Conservation (phyloP, 2,329 filamentous ascomycete species). For the Albifimbria verrucaria region DNA sequence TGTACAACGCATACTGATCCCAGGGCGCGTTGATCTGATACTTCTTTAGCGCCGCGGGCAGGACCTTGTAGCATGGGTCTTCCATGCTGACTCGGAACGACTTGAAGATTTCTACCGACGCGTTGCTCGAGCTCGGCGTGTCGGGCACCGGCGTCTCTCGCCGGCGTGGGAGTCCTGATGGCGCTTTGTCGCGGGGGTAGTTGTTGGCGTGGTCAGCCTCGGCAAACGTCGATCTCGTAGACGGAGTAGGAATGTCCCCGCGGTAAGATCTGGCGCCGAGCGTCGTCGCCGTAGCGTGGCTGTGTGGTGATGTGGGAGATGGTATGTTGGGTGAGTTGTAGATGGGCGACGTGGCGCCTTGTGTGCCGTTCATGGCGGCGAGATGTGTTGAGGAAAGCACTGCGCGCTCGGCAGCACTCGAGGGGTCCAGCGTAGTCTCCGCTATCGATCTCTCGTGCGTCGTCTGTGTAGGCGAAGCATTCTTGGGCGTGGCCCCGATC, state of each 20-base stretch:
- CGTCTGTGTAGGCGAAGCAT: conserved; percentile 69
- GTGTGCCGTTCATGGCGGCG: conserved; percentile 64
- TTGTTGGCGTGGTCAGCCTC: conserved; percentile 40
- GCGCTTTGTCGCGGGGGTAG: conserved; percentile 25
- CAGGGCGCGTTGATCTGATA: conserved; percentile 98
- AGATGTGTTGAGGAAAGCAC: conserved; percentile 67
- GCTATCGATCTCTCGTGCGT: conserved; percentile 63
- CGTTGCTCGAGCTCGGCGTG: conserved; percentile 52
- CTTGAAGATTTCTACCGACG: conserved; percentile 93
- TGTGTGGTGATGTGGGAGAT: conserved; percentile 67
- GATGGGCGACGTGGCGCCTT: conserved; percentile 50
- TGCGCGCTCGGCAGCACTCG: conserved; percentile 64
- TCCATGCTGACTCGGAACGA: conserved; percentile 98
- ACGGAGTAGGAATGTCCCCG: conserved; percentile 51
- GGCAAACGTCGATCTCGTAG: conserved; percentile 53
- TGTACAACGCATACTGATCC: conserved; percentile 96
- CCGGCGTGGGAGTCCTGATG: conserved; percentile 45
- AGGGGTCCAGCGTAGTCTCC: conserved; percentile 66
- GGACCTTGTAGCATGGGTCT: conserved; percentile 94
- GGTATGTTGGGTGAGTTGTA: conserved; percentile 65
- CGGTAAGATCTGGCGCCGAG: conserved; percentile 61
- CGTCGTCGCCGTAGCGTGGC: conserved; percentile 49
- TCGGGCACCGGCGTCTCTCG: conserved; percentile 62
- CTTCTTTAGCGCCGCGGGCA: conserved; percentile 92
- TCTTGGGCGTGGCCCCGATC: conserved; percentile 70